Evolutionary conservation across 2,329 filamentous ascomycete species (phyloP).

Genomic region (Trichoderma guizhouense): DNA sequence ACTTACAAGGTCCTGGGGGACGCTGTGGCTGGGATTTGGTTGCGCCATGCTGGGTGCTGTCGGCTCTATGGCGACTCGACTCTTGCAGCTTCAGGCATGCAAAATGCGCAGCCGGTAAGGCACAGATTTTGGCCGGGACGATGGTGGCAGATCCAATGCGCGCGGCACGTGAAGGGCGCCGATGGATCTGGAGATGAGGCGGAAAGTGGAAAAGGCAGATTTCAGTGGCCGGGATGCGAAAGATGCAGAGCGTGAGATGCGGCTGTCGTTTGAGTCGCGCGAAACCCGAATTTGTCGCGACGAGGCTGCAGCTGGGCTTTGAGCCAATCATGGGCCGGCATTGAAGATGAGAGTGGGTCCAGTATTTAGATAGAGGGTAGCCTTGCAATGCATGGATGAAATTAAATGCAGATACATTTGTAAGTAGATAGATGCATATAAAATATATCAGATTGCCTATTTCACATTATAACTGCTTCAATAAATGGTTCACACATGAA

Average conservation of each 20-base stretch:
- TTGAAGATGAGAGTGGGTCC: constrained; percentile 23
- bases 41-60: constrained; percentile 35
- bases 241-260: constrained; percentile 10
- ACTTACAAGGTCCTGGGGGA: constrained; percentile 43
- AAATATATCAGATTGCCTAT: neutral
- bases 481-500: neutral
- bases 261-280: constrained; percentile 21
- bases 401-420: too few species aligned
- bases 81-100: neutral
- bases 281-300: constrained; percentile 39
- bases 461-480: neutral
- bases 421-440: neutral
- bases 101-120: neutral
- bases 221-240: neutral
- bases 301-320: constrained; percentile 27
- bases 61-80: neutral
- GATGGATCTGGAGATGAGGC: constrained; percentile 8
- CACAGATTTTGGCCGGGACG: neutral
- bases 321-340: constrained; percentile 27
- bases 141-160: neutral
- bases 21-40: constrained; percentile 41
- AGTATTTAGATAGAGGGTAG: neutral
- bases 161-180: neutral
- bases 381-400: neutral
- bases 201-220: neutral